These are phyloP conservation scores for Inga leiocalycina DNA, from an alignment of 306 rosid species.

Conservation along the genomic window DNA sequence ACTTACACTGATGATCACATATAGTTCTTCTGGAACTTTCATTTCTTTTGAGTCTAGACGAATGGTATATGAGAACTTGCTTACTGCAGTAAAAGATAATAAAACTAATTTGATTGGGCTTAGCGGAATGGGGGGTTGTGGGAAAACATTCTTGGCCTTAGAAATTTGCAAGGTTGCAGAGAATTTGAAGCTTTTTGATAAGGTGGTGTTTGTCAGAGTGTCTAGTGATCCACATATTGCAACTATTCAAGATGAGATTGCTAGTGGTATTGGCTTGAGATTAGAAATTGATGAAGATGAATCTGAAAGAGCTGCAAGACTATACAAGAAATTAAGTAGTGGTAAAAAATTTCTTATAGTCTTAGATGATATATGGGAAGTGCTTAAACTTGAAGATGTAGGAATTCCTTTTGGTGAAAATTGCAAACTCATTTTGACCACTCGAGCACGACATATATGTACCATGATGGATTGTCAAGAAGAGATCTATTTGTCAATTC, in stretches of 20 bases:
- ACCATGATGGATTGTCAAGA: not conserved
- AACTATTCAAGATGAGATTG: not conserved
- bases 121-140: not conserved
- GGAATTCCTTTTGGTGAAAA: not conserved
- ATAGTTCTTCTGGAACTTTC: not conserved
- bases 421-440: not conserved
- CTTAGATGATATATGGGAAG: not conserved
- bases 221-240: rapidly evolving
- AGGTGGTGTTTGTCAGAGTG: not conserved
- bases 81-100: not conserved
- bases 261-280: not conserved
- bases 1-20: not conserved
- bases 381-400: not conserved
- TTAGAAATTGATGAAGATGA: not conserved
- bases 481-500: not conserved
- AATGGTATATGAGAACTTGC: not conserved
- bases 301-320: not conserved
- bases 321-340: not conserved
- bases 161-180: not conserved
- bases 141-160: not conserved
- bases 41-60: not conserved
- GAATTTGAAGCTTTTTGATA: not conserved
- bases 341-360: not conserved
- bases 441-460: not conserved
- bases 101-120: not conserved